phyloP scores from a whole-genome alignment of 148 eudicot genomes.

The Euryodendron excelsum region DNA sequence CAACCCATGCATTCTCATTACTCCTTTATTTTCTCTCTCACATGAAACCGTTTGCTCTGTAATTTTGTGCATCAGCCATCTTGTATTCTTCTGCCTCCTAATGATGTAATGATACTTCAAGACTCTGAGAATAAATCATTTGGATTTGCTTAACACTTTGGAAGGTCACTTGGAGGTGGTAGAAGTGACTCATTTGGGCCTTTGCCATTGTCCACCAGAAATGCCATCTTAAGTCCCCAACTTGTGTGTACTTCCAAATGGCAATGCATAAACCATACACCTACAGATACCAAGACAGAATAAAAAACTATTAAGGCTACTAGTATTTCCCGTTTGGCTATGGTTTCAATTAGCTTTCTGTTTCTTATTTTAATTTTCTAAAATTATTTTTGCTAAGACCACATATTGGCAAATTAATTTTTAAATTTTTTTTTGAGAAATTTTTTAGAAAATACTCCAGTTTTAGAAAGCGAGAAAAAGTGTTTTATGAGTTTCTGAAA shows the following conservation, averaged over 20 bases:
- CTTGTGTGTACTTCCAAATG: constrained; percentile 78
- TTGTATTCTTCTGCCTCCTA: background rate
- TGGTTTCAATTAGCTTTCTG: no score
- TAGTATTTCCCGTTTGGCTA: no score
- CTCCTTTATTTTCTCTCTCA: background rate
- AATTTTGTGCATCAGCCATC: background rate
- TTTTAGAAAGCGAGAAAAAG: no score
- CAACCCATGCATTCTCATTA: background rate
- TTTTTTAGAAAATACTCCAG: no score
- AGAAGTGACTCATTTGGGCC: constrained; percentile 51
- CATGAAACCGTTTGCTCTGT: background rate
- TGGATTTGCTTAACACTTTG: constrained; percentile 40
- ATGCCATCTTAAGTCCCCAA: constrained; percentile 83
- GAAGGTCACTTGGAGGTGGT: constrained; percentile 73
- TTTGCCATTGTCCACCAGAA: constrained; percentile 63
- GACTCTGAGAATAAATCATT: background rate
- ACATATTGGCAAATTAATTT: no score
- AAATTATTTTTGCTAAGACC: no score
- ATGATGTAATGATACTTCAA: background rate
- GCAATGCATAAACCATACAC: constrained; percentile 81
- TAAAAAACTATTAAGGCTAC: background rate
- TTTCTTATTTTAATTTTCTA: no score
- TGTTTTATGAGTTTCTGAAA: no score
- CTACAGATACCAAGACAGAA: constrained; percentile 23
- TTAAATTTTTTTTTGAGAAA: no score